Percentiles rank a stretch among this genome's conserved stretches.
Evolutionary conservation across 2,329 filamentous ascomycete species (phyloP).

Genomic region (Colletotrichum tropicicola): DNA sequence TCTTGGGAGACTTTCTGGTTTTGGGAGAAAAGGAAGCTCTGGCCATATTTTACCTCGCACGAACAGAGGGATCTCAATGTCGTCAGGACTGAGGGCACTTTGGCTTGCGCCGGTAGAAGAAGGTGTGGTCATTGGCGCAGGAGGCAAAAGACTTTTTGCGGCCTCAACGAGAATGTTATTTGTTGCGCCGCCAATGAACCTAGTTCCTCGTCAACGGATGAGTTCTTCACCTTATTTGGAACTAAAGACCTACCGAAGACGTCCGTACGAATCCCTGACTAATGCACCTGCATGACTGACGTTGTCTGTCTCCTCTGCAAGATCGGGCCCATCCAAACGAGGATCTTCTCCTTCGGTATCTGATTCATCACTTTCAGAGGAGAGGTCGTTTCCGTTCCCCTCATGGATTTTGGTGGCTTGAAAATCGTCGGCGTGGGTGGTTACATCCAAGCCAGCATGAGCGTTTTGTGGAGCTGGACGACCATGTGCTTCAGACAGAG

Average conservation of each 20-base stretch:
- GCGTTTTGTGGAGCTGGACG: too few species aligned
- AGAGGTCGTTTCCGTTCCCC: too few species aligned
- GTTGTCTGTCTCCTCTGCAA: too few species aligned
- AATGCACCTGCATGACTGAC: too few species aligned
- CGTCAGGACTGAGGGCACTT: not conserved
- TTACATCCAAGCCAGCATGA: too few species aligned
- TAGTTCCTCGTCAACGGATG: not conserved
- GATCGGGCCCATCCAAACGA: too few species aligned
- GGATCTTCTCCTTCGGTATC: too few species aligned
- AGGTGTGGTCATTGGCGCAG: not conserved
- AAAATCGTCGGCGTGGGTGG: too few species aligned
- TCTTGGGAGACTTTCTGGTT: conserved; percentile 34
- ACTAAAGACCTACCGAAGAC: conserved; percentile 30
- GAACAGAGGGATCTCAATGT: conserved; percentile 38
- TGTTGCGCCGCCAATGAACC: conserved; percentile 37
- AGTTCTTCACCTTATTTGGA: fast-evolving
- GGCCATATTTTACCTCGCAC: conserved; percentile 37
- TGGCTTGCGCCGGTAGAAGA: not conserved
- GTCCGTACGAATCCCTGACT: conserved; percentile 38
- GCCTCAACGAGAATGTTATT: conserved; percentile 40
- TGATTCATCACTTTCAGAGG: too few species aligned
- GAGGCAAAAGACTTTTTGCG: conserved; percentile 34
- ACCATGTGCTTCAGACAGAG: too few species aligned
- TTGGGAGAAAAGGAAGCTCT: conserved; percentile 37
- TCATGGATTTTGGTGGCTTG: too few species aligned